These are phyloP conservation scores for Termitomyces sp. DNA, from an alignment of 768 basidiomycete genomes.

Conservation along the genomic window DNA sequence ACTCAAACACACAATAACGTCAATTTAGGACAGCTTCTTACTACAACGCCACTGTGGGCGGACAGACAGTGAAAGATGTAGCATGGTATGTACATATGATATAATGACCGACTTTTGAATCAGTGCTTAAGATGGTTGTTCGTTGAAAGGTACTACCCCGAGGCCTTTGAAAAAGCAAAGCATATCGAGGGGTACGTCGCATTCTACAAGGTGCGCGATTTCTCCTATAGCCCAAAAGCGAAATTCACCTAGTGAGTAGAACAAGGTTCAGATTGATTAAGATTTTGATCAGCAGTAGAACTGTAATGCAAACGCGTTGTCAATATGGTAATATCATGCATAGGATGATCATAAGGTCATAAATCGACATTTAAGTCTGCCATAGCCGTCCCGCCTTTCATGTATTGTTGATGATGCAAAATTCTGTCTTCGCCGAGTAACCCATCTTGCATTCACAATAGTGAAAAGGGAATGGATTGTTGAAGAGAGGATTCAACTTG, in stretches of 20 bases:
- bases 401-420: not conserved
- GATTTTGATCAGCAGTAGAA: not conserved
- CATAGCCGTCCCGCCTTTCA: not conserved
- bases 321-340: not conserved
- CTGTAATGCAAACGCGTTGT: not conserved
- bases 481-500: not conserved
- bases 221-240: too few relatives aligned
- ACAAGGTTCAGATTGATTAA: conserved; percentile 30
- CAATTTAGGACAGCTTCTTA: conserved; percentile 53
- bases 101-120: not conserved
- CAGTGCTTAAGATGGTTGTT: not conserved
- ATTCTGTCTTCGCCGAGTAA: not conserved
- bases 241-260: conserved; percentile 17
- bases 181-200: conserved; percentile 64
- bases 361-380: not conserved
- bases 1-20: not conserved
- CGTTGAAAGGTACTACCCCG: conserved; percentile 58
- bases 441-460: not conserved
- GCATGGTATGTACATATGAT: conserved; percentile 72
- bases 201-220: conserved; percentile 61
- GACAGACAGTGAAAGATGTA: conserved; percentile 45
- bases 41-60: conserved; percentile 50
- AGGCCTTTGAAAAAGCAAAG: conserved; percentile 46
- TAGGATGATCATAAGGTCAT: not conserved
- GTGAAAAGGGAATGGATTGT: not conserved